Evolutionary conservation across 2,329 filamentous ascomycete genomes (phyloP), one percentile per base, ranked within the genome.

Genomic region (Monosporascus sp.): DNA sequence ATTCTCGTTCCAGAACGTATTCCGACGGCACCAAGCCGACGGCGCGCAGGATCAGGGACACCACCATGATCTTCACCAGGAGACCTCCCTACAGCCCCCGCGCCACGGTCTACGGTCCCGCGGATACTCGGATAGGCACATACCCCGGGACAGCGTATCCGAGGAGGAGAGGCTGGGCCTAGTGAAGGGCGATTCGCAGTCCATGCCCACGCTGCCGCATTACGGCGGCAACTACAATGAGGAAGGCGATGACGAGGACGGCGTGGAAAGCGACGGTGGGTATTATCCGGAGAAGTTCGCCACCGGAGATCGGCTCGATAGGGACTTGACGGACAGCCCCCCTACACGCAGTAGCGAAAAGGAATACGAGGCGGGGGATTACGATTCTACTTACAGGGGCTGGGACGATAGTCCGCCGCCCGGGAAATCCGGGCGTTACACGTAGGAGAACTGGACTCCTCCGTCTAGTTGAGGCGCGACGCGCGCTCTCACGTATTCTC

Each of bases 1-100:
- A 66, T 99, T 97, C 72, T 95, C 89, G 18, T 97, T 97, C 76
- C 87, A 92, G 59, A 90, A 88, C 59, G 84, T 96, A 50, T 94
- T 97, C 70, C 75, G 75, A 55, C 80, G 85, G 48, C 72, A 77
- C 59, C 76, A 75, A 55, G 63, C 65, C 60, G 66, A 69, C 50
- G 59, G 59, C 48, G 55, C 65, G 55, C 65, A 68, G 53, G 63
- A 67, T 18, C 58, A 61, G 54, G 59, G 6, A 4, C 57, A 43
- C 61, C 60, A 50, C 66, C 52, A 45, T 62, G 54, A 59, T 64
- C 55, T 6, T 5, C 43, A 25, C 24, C 43, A 25, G 43, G 14
- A 44, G 31, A 35, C 9, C 31, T 14, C 5, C 14, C 31, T 35
- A 14, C 31, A 35, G 9, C 31, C 31, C 31, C 5, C 11, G 5